phyloP scores from a whole-genome alignment of 371 early-diverging fungal genomes.

The Rozella allomycis region DNA sequence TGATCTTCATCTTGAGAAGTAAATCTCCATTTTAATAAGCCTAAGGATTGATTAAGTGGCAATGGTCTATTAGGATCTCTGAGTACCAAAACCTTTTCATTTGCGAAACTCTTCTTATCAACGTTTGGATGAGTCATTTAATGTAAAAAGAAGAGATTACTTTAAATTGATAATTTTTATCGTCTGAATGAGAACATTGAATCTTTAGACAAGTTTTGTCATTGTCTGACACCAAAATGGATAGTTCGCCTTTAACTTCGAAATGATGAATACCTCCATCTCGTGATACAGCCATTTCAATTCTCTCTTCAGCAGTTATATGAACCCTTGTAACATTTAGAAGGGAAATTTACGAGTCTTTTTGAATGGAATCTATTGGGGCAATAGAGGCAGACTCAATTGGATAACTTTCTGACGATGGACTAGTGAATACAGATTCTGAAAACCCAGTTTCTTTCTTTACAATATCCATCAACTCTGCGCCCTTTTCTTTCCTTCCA shows the following conservation, averaged over 20 bases:
- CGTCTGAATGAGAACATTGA: slow-evolving; percentile 23
- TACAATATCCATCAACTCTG: slow-evolving; percentile 49
- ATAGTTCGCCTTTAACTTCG: slow-evolving; percentile 78
- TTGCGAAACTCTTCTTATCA: slow-evolving; percentile 64
- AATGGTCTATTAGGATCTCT: slow-evolving; percentile 56
- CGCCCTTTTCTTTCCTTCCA: slow-evolving; percentile 59
- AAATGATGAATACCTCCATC: slow-evolving; percentile 77
- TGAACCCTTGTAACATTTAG: too few relatives aligned
- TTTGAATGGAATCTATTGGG: too few relatives aligned
- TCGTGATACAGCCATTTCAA: slow-evolving; percentile 50
- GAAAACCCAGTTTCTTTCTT: slow-evolving; percentile 38
- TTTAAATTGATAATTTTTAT: slow-evolving; percentile 48
- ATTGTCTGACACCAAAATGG: slow-evolving; percentile 47
- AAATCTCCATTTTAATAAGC: slow-evolving; percentile 69
- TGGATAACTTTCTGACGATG: too few relatives aligned
- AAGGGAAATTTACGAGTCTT: too few relatives aligned
- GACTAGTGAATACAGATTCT: too few relatives aligned
- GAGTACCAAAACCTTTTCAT: slow-evolving; percentile 44
- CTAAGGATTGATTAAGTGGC: slow-evolving; percentile 62
- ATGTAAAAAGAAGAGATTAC: slow-evolving; percentile 10
- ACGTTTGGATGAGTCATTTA: slow-evolving; percentile 79
- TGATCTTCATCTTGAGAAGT: slow-evolving; percentile 51
- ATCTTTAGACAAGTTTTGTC: slow-evolving; percentile 32
- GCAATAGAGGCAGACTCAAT: too few relatives aligned
- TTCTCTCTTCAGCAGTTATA: slow-evolving; percentile 60